These are phyloP conservation scores for Saprolegnia parasitica DNA, from an alignment of 352 stramenopile species.

Conservation along the genomic window DNA sequence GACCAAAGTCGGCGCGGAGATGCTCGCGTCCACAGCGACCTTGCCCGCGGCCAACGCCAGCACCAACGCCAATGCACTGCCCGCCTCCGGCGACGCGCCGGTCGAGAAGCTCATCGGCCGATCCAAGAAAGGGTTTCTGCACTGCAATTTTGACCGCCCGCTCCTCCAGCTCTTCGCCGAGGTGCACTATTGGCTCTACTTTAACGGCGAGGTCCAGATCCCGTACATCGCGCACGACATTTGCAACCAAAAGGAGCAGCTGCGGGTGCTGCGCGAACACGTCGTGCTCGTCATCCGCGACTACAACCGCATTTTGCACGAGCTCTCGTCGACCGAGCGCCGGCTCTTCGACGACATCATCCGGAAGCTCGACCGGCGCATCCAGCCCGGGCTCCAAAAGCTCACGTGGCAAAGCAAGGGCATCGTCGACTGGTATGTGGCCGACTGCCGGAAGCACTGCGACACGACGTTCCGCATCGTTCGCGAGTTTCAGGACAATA, in stretches of 20 bases:
- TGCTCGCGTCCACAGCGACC: constrained; percentile 1
- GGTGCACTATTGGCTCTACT: constrained; percentile 89
- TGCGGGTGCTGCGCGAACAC: constrained; percentile 88
- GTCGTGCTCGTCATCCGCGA: constrained; percentile 94
- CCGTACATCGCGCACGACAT: constrained; percentile 95
- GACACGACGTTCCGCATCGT: constrained; percentile 86
- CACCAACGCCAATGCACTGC: not conserved
- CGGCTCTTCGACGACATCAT: constrained; percentile 94
- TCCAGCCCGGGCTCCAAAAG: constrained; percentile 89
- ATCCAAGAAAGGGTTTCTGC: constrained; percentile 80
- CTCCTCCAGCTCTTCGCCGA: constrained; percentile 91
- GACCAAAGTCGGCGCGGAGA: constrained; percentile 50
- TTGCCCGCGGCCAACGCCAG: not conserved
- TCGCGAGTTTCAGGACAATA: constrained; percentile 86
- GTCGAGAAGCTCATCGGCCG: constrained; percentile 56
- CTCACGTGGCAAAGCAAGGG: constrained; percentile 91
- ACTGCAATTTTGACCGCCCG: constrained; percentile 93
- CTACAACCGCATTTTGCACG: constrained; percentile 93
- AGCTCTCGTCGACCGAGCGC: constrained; percentile 86
- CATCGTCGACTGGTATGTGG: constrained; percentile 91
- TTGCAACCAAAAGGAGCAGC: constrained; percentile 90
- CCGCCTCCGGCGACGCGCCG: constrained; percentile 38
- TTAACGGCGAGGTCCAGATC: constrained; percentile 91
- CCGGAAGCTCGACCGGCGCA: constrained; percentile 89
- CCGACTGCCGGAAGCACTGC: constrained; percentile 85